These are phyloP conservation scores for Sporisorium exsertum DNA, from an alignment of 1,284 basidiomycete species.

Conservation along the genomic window DNA sequence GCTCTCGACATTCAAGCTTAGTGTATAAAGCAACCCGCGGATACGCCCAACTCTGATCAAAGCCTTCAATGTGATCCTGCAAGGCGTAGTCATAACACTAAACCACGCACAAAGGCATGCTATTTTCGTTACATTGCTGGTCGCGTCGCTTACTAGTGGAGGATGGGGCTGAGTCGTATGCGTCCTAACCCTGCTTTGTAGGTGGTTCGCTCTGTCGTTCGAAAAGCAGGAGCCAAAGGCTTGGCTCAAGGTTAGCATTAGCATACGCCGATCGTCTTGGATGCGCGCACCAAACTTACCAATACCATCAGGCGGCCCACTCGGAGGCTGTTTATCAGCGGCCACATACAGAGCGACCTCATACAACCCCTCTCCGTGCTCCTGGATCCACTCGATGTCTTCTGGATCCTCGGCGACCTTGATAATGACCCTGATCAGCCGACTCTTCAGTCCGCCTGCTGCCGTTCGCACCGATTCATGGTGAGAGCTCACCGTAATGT, in stretches of 20 bases:
- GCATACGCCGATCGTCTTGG: neutral
- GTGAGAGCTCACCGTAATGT: constrained; percentile 17
- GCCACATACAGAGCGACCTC: constrained; percentile 53
- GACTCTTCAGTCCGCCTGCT: neutral
- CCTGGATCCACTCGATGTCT: constrained; percentile 41
- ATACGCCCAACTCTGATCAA: neutral
- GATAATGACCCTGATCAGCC: constrained; percentile 29
- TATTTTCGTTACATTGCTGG: neutral
- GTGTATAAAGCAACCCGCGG: neutral
- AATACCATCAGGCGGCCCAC: constrained; percentile 48
- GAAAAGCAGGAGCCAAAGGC: neutral
- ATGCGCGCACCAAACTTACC: constrained; percentile 19
- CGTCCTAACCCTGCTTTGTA: constrained; percentile 34
- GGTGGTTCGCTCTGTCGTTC: constrained; percentile 33
- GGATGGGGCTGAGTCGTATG: constrained; percentile 33
- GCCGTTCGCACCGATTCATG: neutral
- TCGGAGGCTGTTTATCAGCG: constrained; percentile 33
- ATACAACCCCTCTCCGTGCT: constrained; percentile 49
- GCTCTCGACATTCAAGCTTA: too few relatives aligned
- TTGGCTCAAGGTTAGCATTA: neutral
- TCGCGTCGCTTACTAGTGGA: constrained; percentile 14
- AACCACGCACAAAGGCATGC: neutral
- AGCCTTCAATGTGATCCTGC: neutral
- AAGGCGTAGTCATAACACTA: neutral
- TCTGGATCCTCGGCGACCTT: constrained; percentile 49